These are phyloP conservation scores for Epichloe festucae DNA, from an alignment of 2,329 filamentous ascomycete genomes.

Conservation along the genomic window DNA sequence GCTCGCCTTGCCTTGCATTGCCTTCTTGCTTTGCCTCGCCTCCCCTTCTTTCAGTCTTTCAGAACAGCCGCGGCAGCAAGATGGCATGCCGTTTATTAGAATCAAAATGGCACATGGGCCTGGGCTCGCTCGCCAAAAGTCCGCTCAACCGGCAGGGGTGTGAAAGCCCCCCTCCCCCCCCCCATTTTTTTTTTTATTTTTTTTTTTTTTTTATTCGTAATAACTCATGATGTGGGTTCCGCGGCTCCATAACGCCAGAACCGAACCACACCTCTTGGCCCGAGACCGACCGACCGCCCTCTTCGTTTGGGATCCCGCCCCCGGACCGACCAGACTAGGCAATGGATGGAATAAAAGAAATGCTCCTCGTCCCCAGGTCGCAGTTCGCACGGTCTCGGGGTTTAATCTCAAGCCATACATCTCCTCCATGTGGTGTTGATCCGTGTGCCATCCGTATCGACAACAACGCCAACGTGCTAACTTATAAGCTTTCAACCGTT, in stretches of 20 bases:
- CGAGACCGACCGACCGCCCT: constrained; percentile 3
- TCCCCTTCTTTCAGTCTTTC: too few species aligned
- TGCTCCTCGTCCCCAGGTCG: neutral
- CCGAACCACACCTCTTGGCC: constrained; percentile 2
- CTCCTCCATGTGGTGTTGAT: neutral
- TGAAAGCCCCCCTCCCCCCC: neutral
- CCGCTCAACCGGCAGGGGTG: too few species aligned
- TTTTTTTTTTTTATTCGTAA: neutral
- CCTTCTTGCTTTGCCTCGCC: too few species aligned
- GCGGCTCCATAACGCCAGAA: constrained; percentile 4
- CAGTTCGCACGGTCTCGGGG: neutral
- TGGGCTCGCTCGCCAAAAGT: neutral
- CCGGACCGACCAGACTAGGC: neutral
- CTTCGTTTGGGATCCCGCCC: constrained; percentile 1
- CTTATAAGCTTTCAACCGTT: neutral
- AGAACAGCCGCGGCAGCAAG: too few species aligned
- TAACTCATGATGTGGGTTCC: constrained; percentile 8
- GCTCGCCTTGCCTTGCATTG: neutral
- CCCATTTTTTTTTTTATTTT: too few species aligned
- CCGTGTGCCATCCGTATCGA: neutral
- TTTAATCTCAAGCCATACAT: neutral
- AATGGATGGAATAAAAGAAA: neutral
- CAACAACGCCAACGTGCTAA: neutral
- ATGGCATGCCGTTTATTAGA: too few species aligned
- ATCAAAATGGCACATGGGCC: too few species aligned